Conservation (phyloP, 331 rosid genomes). For the Rhamnella rubrinervis region DNA sequence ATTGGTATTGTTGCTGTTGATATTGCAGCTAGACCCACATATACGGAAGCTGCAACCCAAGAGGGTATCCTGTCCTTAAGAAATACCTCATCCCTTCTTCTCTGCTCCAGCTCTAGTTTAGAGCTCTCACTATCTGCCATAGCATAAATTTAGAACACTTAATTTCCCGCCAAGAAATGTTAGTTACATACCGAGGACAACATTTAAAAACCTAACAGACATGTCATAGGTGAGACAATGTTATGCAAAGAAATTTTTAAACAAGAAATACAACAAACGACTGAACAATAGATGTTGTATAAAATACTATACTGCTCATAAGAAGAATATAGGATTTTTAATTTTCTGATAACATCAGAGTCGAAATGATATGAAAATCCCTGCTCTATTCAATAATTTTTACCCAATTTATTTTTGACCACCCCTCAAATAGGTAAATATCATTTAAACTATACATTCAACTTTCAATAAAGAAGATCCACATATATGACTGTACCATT, state of each 20-base stretch:
- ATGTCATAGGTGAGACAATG: too few species aligned
- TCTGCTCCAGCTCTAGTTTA: conserved; percentile 43
- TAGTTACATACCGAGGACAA: neutral
- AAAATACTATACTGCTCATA: too few species aligned
- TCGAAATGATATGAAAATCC: too few species aligned
- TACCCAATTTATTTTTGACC: too few species aligned
- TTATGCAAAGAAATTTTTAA: too few species aligned
- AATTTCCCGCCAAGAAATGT: neutral
- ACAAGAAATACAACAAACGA: too few species aligned
- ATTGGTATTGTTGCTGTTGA: conserved; percentile 65
- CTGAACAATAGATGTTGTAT: too few species aligned
- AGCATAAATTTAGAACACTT: neutral
- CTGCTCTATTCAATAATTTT: too few species aligned
- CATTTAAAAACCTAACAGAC: too few species aligned
- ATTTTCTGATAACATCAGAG: too few species aligned
- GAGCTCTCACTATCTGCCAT: conserved; percentile 50
- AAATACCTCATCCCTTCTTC: conserved; percentile 59
- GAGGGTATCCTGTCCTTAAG: conserved; percentile 75
- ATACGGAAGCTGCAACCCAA: conserved; percentile 82
- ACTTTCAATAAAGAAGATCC: conserved; percentile 42
- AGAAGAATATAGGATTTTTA: too few species aligned
- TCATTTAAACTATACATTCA: too few species aligned
- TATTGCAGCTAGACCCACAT: conserved; percentile 65
- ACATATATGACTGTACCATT: conserved; percentile 10
- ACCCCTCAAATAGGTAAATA: conserved; percentile 32